A percentile compares a stretch with the other conserved stretches of the same genome.
Conservation (phyloP, 1,284 basidiomycete species). For the Cystobasidiaceae sp. region DNA sequence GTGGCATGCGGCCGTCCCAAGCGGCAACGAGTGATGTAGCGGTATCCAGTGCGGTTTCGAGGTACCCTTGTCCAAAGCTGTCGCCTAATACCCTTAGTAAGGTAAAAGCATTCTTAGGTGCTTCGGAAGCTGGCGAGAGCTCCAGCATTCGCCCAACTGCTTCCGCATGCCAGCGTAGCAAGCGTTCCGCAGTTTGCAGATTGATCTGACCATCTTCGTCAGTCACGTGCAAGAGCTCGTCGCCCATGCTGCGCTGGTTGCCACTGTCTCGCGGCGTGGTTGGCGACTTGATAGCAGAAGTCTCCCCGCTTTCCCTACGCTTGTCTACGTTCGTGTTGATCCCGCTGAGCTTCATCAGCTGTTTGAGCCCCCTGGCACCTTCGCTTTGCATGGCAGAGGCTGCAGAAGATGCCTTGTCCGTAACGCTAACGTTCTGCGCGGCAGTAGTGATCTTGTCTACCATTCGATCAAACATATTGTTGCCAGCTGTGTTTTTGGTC, state of each 20-base stretch:
- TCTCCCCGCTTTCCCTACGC: constrained; percentile 36
- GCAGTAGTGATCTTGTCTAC: constrained; percentile 82
- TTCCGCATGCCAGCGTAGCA: constrained; percentile 94
- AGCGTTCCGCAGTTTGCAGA: constrained; percentile 72
- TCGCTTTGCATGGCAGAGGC: constrained; percentile 45
- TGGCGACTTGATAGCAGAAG: constrained; percentile 22
- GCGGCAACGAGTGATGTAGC: constrained; percentile 66
- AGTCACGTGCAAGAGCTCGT: constrained; percentile 50
- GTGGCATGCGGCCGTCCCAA: constrained; percentile 69
- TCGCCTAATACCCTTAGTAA: constrained; percentile 84
- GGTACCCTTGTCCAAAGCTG: constrained; percentile 75
- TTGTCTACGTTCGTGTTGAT: constrained; percentile 49
- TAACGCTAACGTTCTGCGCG: constrained; percentile 49
- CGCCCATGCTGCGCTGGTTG: constrained; percentile 7
- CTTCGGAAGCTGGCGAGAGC: constrained; percentile 68
- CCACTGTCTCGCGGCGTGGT: constrained; percentile 33
- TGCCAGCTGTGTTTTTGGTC: constrained; percentile 58
- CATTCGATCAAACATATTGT: constrained; percentile 77
- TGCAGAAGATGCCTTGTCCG: constrained; percentile 5
- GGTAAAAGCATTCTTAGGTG: constrained; percentile 83
- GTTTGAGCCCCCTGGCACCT: constrained; percentile 36
- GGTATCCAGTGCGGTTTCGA: constrained; percentile 90
- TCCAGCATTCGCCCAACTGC: constrained; percentile 87
- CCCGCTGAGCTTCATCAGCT: constrained; percentile 64
- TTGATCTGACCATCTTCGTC: constrained; percentile 76